Evolutionary conservation across 345 rosid species (phyloP), one percentile per base, ranked within the genome.

Genomic region (Fremontodendron californicum): DNA sequence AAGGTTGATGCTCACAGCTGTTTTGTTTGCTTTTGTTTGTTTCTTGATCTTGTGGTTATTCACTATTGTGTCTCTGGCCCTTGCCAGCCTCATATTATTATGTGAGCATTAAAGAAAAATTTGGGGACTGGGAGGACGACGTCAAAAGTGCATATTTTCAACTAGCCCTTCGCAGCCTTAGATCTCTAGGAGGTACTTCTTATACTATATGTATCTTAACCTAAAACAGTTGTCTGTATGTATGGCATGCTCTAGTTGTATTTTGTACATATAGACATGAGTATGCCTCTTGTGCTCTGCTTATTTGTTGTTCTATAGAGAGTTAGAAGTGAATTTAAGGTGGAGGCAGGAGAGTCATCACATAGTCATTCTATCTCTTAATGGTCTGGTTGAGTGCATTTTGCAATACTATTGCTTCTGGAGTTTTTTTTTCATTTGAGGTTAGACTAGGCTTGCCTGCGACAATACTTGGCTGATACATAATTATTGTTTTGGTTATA

Each of bases 51-150:
- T 98, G 39, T 95, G 99, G 99, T 84, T 90, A 72, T 95, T 95
- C 82, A 93, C 99, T 52, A 86, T 95, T 77, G 83, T 95, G 77
- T 84, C 99, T 75, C 91, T 95, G 81, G 98, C 94, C 37, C 97
- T 95, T 68, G 98, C 98, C 82, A 93, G 93, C 84, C 99, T 95
- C 79, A 81, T 95, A 93, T 87, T 92, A 95, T 81, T 95, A 95
- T 55, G 99, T 95, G 77, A 87, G 98, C 86, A 62, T 95, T 61
- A 93, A 91, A 86, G 99, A 98, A 78, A 95, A 95, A 84, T 98
- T 96, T 46, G 99, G 98, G 77, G 98, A 95, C 84, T 95, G 99
- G 99, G 99, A 97, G 18, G 99, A 95, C 73, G 99, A 98, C 81
- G 90, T 95, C 87, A 95, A 95, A 89, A 95, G 99, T 86, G 99